These are phyloP conservation scores for Prunus campanulata DNA, from an alignment of 306 rosid genomes.

Conservation along the genomic window DNA sequence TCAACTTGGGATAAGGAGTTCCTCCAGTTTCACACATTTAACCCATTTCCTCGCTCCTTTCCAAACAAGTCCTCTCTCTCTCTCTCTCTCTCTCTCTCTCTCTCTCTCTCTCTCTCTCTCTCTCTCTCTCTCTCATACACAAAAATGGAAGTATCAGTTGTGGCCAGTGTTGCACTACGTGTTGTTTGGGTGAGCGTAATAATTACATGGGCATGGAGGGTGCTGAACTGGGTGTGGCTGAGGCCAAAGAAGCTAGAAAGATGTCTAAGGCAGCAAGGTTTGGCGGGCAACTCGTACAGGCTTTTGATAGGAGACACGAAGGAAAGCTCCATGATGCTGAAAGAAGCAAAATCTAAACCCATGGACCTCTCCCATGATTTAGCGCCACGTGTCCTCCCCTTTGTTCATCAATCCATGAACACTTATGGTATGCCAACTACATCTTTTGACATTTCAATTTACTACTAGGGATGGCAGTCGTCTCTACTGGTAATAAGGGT, in stretches of 20 bases:
- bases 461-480: no score
- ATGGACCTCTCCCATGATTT: conserved; percentile 37
- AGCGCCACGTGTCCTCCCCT: conserved; percentile 31
- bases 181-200: neutral
- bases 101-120: no score
- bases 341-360: conserved; percentile 36
- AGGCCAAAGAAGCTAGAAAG: conserved; percentile 52
- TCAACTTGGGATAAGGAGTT: no score
- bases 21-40: no score
- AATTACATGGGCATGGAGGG: conserved; percentile 34
- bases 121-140: neutral
- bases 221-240: conserved; percentile 50
- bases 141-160: neutral
- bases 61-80: no score
- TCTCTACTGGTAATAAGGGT: no score
- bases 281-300: conserved; percentile 42
- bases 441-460: neutral
- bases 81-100: no score
- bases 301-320: conserved; percentile 34
- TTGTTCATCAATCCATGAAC: conserved; percentile 22
- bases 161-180: neutral
- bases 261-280: conserved; percentile 42
- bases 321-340: conserved; percentile 12
- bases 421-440: conserved; percentile 28
- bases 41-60: no score